A percentile compares a stretch with the other conserved stretches of the same genome.
phyloP scores from a whole-genome alignment of 345 rosid genomes.

The Citrus inodora region DNA sequence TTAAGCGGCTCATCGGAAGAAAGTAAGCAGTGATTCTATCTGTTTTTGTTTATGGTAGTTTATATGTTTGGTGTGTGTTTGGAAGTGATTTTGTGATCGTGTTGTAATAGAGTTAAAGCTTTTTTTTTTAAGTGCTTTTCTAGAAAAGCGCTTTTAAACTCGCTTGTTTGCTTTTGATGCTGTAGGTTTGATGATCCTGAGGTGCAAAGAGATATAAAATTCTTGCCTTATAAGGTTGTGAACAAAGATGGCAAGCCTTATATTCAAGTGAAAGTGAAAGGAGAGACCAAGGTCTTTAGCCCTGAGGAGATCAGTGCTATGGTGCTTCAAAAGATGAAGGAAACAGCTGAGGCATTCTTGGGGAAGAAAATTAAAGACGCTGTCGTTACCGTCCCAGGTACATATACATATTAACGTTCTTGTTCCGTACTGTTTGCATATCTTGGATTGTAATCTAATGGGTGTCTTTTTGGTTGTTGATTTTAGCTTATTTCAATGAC shows the following conservation, averaged over 20 bases:
- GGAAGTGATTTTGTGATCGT: too few species aligned
- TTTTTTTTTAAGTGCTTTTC: too few species aligned
- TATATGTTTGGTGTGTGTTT: neutral
- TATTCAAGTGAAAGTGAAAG: slow-evolving; percentile 40
- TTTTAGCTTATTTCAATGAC: slow-evolving; percentile 39
- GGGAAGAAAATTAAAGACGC: slow-evolving; percentile 55
- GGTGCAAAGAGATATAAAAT: slow-evolving; percentile 51
- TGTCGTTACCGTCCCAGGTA: slow-evolving; percentile 38
- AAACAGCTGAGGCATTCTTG: slow-evolving; percentile 52
- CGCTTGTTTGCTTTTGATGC: neutral
- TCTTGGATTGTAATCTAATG: neutral
- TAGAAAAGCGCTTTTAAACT: neutral
- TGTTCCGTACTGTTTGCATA: neutral
- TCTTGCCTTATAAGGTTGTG: slow-evolving; percentile 53
- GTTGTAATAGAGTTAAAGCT: too few species aligned
- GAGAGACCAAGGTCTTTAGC: slow-evolving; percentile 50
- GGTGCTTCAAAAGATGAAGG: slow-evolving; percentile 56
- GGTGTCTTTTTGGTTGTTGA: neutral
- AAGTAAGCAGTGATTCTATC: slow-evolving; percentile 4
- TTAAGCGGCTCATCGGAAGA: slow-evolving; percentile 54
- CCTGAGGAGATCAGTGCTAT: slow-evolving; percentile 65
- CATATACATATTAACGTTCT: neutral
- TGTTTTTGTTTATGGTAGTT: too few species aligned
- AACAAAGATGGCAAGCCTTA: slow-evolving; percentile 36
- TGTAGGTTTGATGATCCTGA: slow-evolving; percentile 41